Evolutionary conservation across 1,284 basidiomycete genomes (phyloP), one percentile per base, ranked within the genome.

Genomic region (Ceratobasidium sp.): DNA sequence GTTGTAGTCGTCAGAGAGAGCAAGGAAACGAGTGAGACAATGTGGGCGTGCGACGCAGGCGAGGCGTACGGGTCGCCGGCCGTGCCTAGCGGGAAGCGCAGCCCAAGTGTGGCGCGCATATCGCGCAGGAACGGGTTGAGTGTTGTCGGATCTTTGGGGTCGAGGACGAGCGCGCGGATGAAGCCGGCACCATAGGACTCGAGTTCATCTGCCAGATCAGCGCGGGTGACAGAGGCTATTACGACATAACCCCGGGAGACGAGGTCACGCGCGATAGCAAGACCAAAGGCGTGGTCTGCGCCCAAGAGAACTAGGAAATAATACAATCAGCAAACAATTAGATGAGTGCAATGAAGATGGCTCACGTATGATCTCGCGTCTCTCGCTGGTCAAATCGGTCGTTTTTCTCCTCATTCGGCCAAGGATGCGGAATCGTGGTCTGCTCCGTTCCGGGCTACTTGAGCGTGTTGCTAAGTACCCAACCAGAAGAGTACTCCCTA

Each of bases 221-320:
- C 87, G 17, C 88, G 88, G 1, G 90, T 85, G 17, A 94, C 93
- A 78, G 91, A 94, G 6, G 90, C 87, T 79, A 96, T 90, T 53
- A 96, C 90, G 80, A 94, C 91, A 81, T 92, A 95, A 0, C 93
- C 92, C 79, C 90, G 89, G 81, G 86, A 87, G 83, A 94, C 92
- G 53, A 96, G 85, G 77, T 91, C 90, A 66, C 88, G 81, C 69
- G 94, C 90, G 64, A 95, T 83, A 17, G 93, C 90, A 23, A 89
- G 85, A 13, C 89, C 93, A 64, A 91, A 86, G 6, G 77, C 71
- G 37, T 88, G 86, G 81, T 95, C 94, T 23, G 90, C 94, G 53
- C 94, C 94, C 61, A 95, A 87, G 28, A 95, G 88, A 63, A 95
- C 93, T 94, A 81, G 4, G 53, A 35, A 68, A 60, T 69, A 61